phyloP scores from a whole-genome alignment of 2,329 filamentous ascomycete genomes.

The Endoconidiophora laricicola region DNA sequence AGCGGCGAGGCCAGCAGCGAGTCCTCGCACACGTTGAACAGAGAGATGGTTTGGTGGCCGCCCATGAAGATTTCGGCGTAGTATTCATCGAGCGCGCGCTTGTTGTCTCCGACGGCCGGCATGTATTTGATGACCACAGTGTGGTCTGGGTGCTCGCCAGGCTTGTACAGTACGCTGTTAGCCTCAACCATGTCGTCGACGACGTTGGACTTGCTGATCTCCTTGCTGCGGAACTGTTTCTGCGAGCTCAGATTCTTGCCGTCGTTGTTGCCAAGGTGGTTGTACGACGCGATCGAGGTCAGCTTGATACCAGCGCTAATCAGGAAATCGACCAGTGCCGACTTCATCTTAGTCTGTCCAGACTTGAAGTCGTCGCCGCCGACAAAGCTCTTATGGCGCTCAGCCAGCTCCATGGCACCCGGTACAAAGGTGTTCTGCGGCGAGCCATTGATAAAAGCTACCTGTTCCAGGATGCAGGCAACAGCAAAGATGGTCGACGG shows the following conservation, averaged over 20 bases:
- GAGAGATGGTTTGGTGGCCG: slow-evolving; percentile 90
- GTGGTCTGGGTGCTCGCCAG: slow-evolving; percentile 91
- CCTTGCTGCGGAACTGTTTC: slow-evolving; percentile 97
- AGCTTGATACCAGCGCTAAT: slow-evolving; percentile 98
- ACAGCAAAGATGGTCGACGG: slow-evolving; percentile 94
- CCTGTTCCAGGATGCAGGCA: slow-evolving; percentile 74
- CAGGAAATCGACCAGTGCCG: slow-evolving; percentile 91
- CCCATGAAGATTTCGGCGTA: slow-evolving; percentile 99
- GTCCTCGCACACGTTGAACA: slow-evolving; percentile 99
- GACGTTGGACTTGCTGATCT: slow-evolving; percentile 98
- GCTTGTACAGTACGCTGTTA: slow-evolving; percentile 76
- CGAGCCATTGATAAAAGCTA: slow-evolving; percentile 97
- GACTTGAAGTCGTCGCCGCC: slow-evolving; percentile 99
- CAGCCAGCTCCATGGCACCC: slow-evolving; percentile 75
- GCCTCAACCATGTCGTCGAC: slow-evolving; percentile 99
- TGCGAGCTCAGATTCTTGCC: slow-evolving; percentile 97
- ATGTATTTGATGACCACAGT: slow-evolving; percentile 99
- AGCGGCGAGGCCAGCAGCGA: slow-evolving; percentile 87
- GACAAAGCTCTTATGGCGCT: slow-evolving; percentile 76
- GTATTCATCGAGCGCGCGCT: slow-evolving; percentile 97
- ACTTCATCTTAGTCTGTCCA: slow-evolving; percentile 99
- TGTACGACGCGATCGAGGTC: slow-evolving; percentile 96
- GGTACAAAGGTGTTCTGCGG: slow-evolving; percentile 98
- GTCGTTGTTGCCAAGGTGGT: slow-evolving; percentile 98
- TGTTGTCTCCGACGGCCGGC: slow-evolving; percentile 96